Conservation (phyloP, 352 stramenopile genomes). For the Globisporangium polare region DNA sequence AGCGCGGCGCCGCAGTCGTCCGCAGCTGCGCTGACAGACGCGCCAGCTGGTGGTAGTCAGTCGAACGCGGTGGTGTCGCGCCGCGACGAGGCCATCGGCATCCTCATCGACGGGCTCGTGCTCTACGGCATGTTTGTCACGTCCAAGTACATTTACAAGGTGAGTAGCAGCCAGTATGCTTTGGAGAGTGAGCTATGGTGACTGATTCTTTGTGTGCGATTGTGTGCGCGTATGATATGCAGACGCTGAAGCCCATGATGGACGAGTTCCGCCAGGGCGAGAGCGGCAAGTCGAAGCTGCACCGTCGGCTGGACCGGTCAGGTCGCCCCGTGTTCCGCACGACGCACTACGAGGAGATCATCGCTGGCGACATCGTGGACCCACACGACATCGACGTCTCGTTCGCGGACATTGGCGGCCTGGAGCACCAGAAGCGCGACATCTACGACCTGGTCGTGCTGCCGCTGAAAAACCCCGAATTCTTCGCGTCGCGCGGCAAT, state of each 20-base stretch:
- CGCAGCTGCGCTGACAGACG: constrained; percentile 2
- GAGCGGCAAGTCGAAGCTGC: constrained; percentile 62
- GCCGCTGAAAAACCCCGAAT: constrained; percentile 87
- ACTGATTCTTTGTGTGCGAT: background rate
- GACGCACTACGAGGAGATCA: constrained; percentile 88
- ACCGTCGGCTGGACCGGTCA: constrained; percentile 64
- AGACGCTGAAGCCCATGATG: constrained; percentile 81
- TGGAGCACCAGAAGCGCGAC: constrained; percentile 95
- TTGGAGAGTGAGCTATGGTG: no score
- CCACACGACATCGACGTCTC: constrained; percentile 87
- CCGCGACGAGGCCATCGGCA: constrained; percentile 58
- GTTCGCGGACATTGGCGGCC: constrained; percentile 95
- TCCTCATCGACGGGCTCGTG: constrained; percentile 74
- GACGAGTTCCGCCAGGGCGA: constrained; percentile 70
- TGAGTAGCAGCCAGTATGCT: no score
- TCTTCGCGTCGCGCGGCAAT: constrained; percentile 87
- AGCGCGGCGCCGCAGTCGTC: constrained; percentile 16
- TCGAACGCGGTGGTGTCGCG: constrained; percentile 20
- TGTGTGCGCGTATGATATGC: background rate
- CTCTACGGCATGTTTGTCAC: constrained; percentile 82
- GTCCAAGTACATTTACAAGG: constrained; percentile 85
- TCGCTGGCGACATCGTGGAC: constrained; percentile 94
- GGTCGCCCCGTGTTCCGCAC: constrained; percentile 67
- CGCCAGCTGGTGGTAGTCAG: constrained; percentile 17
- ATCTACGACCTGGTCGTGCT: constrained; percentile 96